Conservation (phyloP, 345 rosid genomes). For the Sisymbrium irio region DNA sequence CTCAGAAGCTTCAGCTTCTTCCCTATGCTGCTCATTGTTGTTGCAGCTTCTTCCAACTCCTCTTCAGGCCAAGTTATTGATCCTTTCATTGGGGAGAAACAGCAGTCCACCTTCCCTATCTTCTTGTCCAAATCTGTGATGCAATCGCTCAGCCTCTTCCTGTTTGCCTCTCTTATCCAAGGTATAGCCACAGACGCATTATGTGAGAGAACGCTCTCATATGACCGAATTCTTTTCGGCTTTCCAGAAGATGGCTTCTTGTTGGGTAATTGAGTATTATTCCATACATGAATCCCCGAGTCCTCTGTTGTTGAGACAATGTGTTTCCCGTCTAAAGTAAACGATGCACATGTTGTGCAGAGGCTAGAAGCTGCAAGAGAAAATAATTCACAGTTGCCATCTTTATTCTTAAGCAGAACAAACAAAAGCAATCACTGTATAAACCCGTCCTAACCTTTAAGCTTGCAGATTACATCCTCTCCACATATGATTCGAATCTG, state of each 20-base stretch:
- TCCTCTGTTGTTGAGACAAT: slow-evolving; percentile 58
- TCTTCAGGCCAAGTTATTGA: slow-evolving; percentile 86
- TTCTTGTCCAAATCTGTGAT: slow-evolving; percentile 40
- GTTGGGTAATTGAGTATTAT: slow-evolving; percentile 35
- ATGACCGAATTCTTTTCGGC: slow-evolving; percentile 41
- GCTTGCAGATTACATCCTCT: slow-evolving; percentile 52
- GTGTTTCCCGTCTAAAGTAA: slow-evolving; percentile 62
- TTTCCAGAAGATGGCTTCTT: slow-evolving; percentile 33
- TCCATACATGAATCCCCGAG: slow-evolving; percentile 64
- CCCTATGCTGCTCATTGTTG: slow-evolving; percentile 37
- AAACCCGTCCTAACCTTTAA: slow-evolving; percentile 38
- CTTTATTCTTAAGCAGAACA: background rate
- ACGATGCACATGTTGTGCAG: slow-evolving; percentile 47
- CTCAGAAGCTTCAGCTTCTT: slow-evolving; percentile 55
- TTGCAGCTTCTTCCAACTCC: slow-evolving; percentile 37
- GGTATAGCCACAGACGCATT: slow-evolving; percentile 61
- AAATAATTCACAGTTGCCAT: background rate
- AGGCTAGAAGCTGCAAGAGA: slow-evolving; percentile 45
- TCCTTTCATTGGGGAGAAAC: slow-evolving; percentile 44
- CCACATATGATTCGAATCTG: slow-evolving; percentile 48
- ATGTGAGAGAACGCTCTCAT: slow-evolving; percentile 56
- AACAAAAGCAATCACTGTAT: background rate
- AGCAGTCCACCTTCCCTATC: slow-evolving; percentile 31
- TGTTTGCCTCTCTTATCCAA: slow-evolving; percentile 47
- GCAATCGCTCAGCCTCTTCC: slow-evolving; percentile 17